phyloP scores from a whole-genome alignment of 371 early-diverging fungal genomes.

The Lichtheimia hyalospora region DNA sequence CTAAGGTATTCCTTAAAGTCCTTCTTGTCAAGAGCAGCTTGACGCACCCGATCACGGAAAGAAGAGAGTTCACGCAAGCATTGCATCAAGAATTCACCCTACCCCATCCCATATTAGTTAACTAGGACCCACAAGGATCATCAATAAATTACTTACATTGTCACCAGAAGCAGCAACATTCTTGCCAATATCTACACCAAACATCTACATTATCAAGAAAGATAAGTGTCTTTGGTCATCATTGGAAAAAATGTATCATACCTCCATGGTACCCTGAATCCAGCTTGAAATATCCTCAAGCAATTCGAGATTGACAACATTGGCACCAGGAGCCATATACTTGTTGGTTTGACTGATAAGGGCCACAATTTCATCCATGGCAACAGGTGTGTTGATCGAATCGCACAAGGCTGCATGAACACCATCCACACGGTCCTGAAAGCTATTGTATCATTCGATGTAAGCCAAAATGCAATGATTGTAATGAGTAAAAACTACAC shows the following conservation, averaged over 20 bases:
- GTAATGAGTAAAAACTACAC: constrained; percentile 9
- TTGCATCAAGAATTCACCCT: constrained; percentile 78
- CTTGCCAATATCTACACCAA: constrained; percentile 74
- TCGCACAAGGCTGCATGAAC: constrained; percentile 93
- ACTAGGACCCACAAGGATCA: neutral
- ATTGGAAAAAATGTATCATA: neutral
- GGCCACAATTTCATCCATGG: constrained; percentile 79
- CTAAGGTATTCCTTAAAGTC: constrained; percentile 65
- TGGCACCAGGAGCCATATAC: constrained; percentile 64
- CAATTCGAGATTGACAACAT: constrained; percentile 56
- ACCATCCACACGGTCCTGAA: constrained; percentile 61
- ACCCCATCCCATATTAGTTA: constrained; percentile 6
- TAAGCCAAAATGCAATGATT: neutral
- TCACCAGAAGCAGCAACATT: constrained; percentile 29
- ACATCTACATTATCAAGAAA: constrained; percentile 38
- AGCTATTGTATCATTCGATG: constrained; percentile 8
- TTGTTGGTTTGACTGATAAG: constrained; percentile 82
- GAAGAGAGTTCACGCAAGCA: constrained; percentile 77
- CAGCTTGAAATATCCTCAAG: constrained; percentile 81
- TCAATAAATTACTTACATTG: constrained; percentile 26
- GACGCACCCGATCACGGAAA: constrained; percentile 89
- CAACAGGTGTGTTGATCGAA: constrained; percentile 90
- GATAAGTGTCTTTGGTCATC: neutral
- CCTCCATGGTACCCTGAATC: constrained; percentile 73
- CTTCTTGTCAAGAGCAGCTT: constrained; percentile 60